Evolutionary conservation across 371 early-diverging fungal genomes (phyloP), one percentile per base, ranked within the genome.

Genomic region (Nosema granulosis): DNA sequence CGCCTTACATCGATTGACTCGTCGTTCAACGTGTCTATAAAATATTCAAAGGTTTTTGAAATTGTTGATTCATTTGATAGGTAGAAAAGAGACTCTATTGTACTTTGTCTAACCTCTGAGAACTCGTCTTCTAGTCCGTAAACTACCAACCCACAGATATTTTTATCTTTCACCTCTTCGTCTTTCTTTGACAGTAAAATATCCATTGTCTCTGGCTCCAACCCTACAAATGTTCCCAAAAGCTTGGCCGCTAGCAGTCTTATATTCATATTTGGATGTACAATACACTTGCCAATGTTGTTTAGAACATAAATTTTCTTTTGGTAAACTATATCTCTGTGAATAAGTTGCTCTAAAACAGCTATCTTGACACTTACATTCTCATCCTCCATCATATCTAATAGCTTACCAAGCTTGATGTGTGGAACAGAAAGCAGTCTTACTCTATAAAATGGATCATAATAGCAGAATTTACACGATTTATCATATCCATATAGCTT

Each of bases 121-220:
- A 37, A 61, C 37, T 80, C 81, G 52, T 80, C 81, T 66, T 80
- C 81, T 34, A 74, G 35, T 20, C 76, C 81, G 56, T 80, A 80
- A 16, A 80, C 58, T 43, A 77, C 61, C 12, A 59, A 32, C 3
- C 81, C 81, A 38, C 52, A 32, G 9, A 66, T 61, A 57, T 70
- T 59, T 57, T 66, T 67, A 51, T 74, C 70, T 3, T 24, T 31
- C 1, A 26, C 29, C 13, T 58, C 59, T 3, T 62, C 63, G 1
- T n/a, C 22, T 3, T 74, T 65, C 20, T 74, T 74, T 38, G n/a
- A 32, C 38, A 76, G 59, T 4, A 80, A n/a, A 9, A 31, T 28
- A 1, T 28, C 12, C n/a, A 54, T 35, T 18, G 20, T n/a, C 31
- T 37, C 20, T 0, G 59, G 35, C 34, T 57, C 22, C 32, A 67